Percentiles rank a stretch among this genome's conserved stretches.
These are phyloP conservation scores for Neonectria faginata DNA, from an alignment of 2,329 filamentous ascomycete species.

Conservation along the genomic window DNA sequence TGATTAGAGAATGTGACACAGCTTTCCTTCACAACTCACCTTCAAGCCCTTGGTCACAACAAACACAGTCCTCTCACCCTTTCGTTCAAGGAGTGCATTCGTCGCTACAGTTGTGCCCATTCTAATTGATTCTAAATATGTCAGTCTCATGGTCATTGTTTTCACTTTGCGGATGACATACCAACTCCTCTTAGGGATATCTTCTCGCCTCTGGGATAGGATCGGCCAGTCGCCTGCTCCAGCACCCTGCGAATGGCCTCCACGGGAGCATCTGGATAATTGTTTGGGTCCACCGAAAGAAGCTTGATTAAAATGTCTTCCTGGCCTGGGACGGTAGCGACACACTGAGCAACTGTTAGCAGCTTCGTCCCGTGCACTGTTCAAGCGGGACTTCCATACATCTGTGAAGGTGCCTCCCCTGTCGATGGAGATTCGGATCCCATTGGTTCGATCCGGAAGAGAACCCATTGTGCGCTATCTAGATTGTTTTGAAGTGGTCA, in stretches of 20 bases:
- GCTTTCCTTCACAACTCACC: not conserved
- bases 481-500: not conserved
- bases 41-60: slow-evolving; percentile 86
- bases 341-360: slow-evolving; percentile 60
- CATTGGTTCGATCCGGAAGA: slow-evolving; percentile 51
- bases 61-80: slow-evolving; percentile 87
- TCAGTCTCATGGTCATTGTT: slow-evolving; percentile 64
- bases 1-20: not conserved
- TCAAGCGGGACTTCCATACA: slow-evolving; percentile 28
- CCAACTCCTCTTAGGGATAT: slow-evolving; percentile 53
- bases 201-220: slow-evolving; percentile 81
- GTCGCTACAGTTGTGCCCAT: slow-evolving; percentile 97
- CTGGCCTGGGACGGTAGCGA: slow-evolving; percentile 79
- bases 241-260: slow-evolving; percentile 91
- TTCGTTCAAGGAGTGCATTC: slow-evolving; percentile 88
- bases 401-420: slow-evolving; percentile 92
- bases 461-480: slow-evolving; percentile 21
- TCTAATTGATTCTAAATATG: slow-evolving; percentile 83
- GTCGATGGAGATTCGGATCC: slow-evolving; percentile 79
- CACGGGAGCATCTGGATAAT: slow-evolving; percentile 89
- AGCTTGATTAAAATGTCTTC: slow-evolving; percentile 87
- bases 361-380: not conserved
- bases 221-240: slow-evolving; percentile 76
- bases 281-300: slow-evolving; percentile 86
- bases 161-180: not conserved